Base-by-base conservation (phyloP, 208 protist species). In the Novymonas esmeraldas region DNA sequence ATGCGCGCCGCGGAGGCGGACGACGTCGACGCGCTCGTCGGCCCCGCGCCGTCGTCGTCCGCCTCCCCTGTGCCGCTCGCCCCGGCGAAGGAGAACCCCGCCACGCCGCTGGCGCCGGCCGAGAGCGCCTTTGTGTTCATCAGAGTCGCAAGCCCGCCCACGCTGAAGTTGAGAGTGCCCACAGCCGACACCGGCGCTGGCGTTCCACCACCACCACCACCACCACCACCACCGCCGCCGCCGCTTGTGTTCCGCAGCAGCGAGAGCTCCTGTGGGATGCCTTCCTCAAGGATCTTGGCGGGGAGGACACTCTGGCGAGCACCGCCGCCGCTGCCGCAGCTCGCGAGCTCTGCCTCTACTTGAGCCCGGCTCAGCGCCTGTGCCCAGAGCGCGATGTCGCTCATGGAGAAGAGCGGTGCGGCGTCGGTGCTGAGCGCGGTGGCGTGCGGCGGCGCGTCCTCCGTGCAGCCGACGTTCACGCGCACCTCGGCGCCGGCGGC, bases 381-480 rank as follows among this genome's bases (percentile, higher is more conserved):
- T 24, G 84, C 85, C 86, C 87, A 96, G 4, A 96, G 16, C 16
- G 60, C 55, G 20, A 94, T 76, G 28, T 84, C 78, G 11, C 91
- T 78, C 60, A 94, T 82, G 18, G 84, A 88, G 64, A 81, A 96
- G 38, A 88, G 66, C 33, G 77, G 57, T 20, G 76, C 75, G 0
- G 67, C 45, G 33, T 89, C 70, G 20, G 49, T n/a, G 18, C 42
- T 61, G 62, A 78, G 66, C 11, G 82, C 82, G 62, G 79, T 24
- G 26, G 50, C 34, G 49, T 70, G 52, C 16, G 51, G 34, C 13
- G 49, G 46, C 38, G 41, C 55, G 13, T 58, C 70, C 33, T 76
- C 70, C 4, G 70, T 70, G 62, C 46, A 82, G 20, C 90, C 90
- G 28, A 95, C 63, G 41, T 91, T 64, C 34, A 94, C 73, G 18